Percentiles rank a stretch among this genome's conserved stretches.
Evolutionary conservation across 768 basidiomycete species (phyloP).

Genomic region (Rhodotorula kratochvilovae): DNA sequence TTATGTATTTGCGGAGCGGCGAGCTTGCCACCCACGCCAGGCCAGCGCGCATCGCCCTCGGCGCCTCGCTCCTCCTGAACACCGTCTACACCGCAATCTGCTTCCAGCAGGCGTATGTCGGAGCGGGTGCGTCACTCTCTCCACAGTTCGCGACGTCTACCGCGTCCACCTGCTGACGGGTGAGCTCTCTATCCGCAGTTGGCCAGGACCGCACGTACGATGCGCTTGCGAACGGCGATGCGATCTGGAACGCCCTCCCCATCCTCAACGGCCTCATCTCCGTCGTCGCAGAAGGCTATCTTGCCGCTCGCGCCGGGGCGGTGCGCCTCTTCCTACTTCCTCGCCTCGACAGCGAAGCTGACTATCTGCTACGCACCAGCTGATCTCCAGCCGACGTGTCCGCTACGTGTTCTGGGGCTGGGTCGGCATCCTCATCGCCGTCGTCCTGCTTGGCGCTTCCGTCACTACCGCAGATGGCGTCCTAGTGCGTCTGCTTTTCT

Average conservation of each 20-base stretch:
- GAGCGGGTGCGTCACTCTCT: background rate
- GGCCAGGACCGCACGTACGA: background rate
- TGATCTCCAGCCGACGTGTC: background rate
- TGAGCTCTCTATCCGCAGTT: background rate
- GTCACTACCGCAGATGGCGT: background rate
- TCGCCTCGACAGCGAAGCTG: no score
- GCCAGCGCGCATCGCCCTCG: background rate
- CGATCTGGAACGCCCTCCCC: constrained; percentile 6
- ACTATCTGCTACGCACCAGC: background rate
- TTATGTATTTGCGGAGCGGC: background rate
- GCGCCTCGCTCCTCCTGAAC: background rate
- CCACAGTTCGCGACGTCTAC: no score
- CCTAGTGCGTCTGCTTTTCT: background rate
- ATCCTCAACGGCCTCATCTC: constrained; percentile 8
- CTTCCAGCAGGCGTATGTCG: constrained; percentile 15
- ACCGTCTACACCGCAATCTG: constrained; percentile 1
- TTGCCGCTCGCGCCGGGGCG: background rate
- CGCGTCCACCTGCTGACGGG: no score
- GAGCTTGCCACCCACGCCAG: background rate
- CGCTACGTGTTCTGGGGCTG: constrained; percentile 8
- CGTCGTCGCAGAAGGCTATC: background rate
- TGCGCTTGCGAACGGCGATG: background rate
- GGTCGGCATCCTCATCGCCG: background rate
- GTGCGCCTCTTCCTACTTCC: background rate
- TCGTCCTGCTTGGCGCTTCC: constrained; percentile 3